Conservation (phyloP, 2,329 filamentous ascomycete species). For the Ascochyta clinopodiicola region DNA sequence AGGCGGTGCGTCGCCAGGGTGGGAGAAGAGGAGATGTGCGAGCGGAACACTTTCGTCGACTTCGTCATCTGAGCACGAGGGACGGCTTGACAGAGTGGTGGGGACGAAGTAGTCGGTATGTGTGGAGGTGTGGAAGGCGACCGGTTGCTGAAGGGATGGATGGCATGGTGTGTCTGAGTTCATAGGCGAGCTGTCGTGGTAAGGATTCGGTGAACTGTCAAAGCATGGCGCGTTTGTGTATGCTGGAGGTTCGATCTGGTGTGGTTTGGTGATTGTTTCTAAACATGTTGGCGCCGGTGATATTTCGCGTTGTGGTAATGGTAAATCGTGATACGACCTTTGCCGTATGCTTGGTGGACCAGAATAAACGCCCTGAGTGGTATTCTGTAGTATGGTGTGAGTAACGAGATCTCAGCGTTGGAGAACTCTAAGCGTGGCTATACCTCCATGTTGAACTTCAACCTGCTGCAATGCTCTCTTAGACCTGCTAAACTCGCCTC, state of each 20-base stretch:
- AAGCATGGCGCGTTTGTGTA: conserved; percentile 1
- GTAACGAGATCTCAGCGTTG: neutral
- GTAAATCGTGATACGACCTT: neutral
- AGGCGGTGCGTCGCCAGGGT: conserved; percentile 31
- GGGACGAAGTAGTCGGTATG: neutral
- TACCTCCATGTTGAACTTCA: conserved; percentile 13
- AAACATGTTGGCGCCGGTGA: neutral
- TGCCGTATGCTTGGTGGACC: neutral
- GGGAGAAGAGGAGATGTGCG: conserved; percentile 25
- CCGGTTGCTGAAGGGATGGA: neutral
- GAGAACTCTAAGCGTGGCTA: neutral
- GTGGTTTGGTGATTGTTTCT: neutral
- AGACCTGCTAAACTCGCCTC: conserved; percentile 1
- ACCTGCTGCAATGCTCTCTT: conserved; percentile 1
- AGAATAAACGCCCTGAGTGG: neutral
- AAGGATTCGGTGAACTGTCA: conserved; percentile 6
- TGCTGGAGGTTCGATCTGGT: conserved; percentile 1
- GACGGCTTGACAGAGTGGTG: neutral
- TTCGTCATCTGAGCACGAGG: neutral
- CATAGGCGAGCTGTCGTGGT: conserved; percentile 15
- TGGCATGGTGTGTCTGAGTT: neutral
- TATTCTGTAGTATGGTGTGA: conserved; percentile 3
- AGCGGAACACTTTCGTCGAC: conserved; percentile 34
- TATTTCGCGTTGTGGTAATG: neutral
- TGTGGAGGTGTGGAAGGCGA: neutral